Percentiles rank a stretch among this genome's conserved stretches.
Conservation (phyloP, 1,284 basidiomycete genomes). For the Puccinia polysora region DNA sequence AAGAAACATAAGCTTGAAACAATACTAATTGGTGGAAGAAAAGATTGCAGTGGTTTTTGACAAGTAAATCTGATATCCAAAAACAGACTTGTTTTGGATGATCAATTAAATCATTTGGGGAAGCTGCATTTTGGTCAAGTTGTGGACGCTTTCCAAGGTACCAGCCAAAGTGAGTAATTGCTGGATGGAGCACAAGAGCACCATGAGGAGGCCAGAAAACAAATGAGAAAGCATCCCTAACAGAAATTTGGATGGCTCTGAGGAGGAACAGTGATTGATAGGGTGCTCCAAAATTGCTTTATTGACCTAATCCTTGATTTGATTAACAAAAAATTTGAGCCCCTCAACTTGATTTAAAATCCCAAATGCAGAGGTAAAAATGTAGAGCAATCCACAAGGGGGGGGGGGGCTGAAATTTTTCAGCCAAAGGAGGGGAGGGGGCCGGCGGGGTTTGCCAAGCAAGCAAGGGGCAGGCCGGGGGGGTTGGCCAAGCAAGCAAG, state of each 20-base stretch:
- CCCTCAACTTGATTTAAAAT: conserved; percentile 80
- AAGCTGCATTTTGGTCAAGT: conserved; percentile 84
- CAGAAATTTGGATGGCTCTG: not conserved
- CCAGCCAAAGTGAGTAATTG: conserved; percentile 95
- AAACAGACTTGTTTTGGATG: too few species aligned
- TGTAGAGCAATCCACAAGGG: conserved; percentile 86
- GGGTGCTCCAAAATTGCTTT: conserved; percentile 45
- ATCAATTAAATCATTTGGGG: conserved; percentile 81
- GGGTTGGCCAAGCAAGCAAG: too few species aligned
- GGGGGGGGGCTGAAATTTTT: too few species aligned
- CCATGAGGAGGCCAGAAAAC: conserved; percentile 64
- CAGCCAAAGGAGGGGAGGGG: too few species aligned
- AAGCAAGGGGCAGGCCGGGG: too few species aligned
- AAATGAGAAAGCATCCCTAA: conserved; percentile 9
- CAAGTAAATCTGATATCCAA: conserved; percentile 80
- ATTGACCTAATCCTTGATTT: conserved; percentile 42
- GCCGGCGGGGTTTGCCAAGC: too few species aligned
- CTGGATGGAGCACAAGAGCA: conserved; percentile 85
- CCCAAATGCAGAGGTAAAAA: conserved; percentile 78
- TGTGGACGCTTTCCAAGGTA: conserved; percentile 86
- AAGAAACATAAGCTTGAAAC: conserved; percentile 71
- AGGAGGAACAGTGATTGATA: conserved; percentile 14
- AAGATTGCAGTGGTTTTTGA: conserved; percentile 60
- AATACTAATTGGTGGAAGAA: conserved; percentile 70
- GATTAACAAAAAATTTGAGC: conserved; percentile 69